These are phyloP conservation scores for Paraphaeosphaeria sporulosa DNA, from an alignment of 2,329 filamentous ascomycete species.

Conservation along the genomic window DNA sequence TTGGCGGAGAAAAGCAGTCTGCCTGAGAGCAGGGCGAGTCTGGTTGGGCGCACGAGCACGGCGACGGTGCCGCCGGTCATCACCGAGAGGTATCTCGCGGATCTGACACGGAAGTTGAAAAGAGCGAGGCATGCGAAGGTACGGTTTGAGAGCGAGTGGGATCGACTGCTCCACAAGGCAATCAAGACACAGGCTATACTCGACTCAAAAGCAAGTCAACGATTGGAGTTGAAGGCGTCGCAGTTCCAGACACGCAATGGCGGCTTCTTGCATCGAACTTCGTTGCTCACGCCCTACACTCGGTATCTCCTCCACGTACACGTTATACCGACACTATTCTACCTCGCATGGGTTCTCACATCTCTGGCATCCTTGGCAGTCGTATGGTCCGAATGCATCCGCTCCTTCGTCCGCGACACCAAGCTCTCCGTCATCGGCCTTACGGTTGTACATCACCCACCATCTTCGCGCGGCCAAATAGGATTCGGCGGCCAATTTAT, in stretches of 20 bases:
- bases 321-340: slow-evolving; percentile 72
- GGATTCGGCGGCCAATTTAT: slow-evolving; percentile 87
- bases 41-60: slow-evolving; percentile 38
- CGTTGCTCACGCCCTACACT: slow-evolving; percentile 78
- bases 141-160: slow-evolving; percentile 87
- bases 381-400: slow-evolving; percentile 93
- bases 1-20: slow-evolving; percentile 78
- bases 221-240: slow-evolving; percentile 74
- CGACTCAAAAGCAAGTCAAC: slow-evolving; percentile 81
- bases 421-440: slow-evolving; percentile 75
- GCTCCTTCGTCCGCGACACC: slow-evolving; percentile 69
- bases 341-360: slow-evolving; percentile 72
- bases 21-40: slow-evolving; percentile 63
- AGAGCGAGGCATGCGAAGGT: slow-evolving; percentile 83
- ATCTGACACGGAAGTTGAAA: slow-evolving; percentile 82
- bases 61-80: slow-evolving; percentile 77
- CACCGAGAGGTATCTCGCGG: slow-evolving; percentile 91
- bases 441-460: slow-evolving; percentile 77
- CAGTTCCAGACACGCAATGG: slow-evolving; percentile 60
- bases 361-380: slow-evolving; percentile 80
- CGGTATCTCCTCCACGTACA: slow-evolving; percentile 81
- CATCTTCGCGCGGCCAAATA: slow-evolving; percentile 74
- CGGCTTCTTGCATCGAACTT: slow-evolving; percentile 52
- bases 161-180: slow-evolving; percentile 76
- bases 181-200: slow-evolving; percentile 80